Evolutionary conservation across 306 rosid species (phyloP), one percentile per base, ranked within the genome.

Genomic region (Trifolium repens): DNA sequence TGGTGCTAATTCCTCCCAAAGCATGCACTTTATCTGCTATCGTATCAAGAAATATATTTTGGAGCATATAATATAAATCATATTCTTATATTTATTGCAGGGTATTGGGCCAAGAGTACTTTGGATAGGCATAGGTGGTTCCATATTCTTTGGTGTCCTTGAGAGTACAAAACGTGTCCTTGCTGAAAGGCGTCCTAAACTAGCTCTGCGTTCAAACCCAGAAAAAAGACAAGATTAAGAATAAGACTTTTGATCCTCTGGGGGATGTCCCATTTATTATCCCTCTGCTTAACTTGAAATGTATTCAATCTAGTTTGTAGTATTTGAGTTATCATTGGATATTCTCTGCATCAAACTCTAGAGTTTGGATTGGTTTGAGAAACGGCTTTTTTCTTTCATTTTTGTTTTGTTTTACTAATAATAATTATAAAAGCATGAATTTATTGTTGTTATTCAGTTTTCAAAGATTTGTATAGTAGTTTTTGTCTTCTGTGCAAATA

Each of bases 81-180:
- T 66, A 46, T 13, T 54, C 39, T 69, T 66, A 44, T 43, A 17
- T 44, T 67, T 69, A 7, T 12, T 79, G 79, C 88, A 89, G 97
- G 96, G 91, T 30, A 27, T 87, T 57, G 93, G 90, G 58, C 93
- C 97, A 26, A 80, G 97, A 72, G 97, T 91, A n/a, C 74, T 91
- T 26, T 91, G 94, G 94, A 89, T 91, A 79, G 97, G 97, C 30
- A 83, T 91, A 39, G 97, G 97, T 30, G 97, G 97, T 80, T 88
- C 97, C 5, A 87, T 91, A 67, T 91, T 89, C 84, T 89, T 91
- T 43, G 89, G 97, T 1, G 89, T 91, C 24, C 90, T 91, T 30
- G 97, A 89, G 82, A 47, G 90, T 63, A 72, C 97, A 42, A 91
- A 91, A 85, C 91, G 90, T 54, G 66, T 83, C 52, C 89, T 89